Evolutionary conservation across 1,139 yeast species (phyloP), one percentile per base, ranked within the genome.

Genomic region (Saccharomyces hybrid): DNA sequence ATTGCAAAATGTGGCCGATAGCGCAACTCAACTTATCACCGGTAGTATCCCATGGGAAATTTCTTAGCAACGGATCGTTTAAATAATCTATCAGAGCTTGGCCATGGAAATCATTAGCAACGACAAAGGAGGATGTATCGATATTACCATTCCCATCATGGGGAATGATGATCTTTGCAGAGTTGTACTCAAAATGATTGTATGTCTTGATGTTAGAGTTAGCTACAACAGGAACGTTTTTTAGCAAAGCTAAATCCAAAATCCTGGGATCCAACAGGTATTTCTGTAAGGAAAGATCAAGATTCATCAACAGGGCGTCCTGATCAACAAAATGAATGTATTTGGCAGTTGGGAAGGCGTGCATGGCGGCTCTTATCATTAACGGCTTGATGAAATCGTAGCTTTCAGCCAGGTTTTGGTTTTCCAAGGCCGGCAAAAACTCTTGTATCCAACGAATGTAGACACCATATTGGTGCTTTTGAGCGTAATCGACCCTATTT

Each of bases 301-400:
- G 73, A 55, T 87, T 79, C 87, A 85, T 83, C 55, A 90, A 81
- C 54, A 87, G 69, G 0, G 88, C 80, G 62, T 84, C 84, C 65
- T 88, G 84, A 67, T 87, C 96, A 50, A 90, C 67, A 65, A 83
- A 89, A 90, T 96, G 86, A 63, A 88, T 84, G 78, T 88, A 86
- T 65, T 86, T 81, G 6, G 96, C 85, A 47, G 83, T 74, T 0
- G 97, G 97, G 73, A 88, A 88, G 0, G 95, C 91, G 69, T 81
- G 81, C 84, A 88, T 81, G 7, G 97, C 97, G 13, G 91, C 91
- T 60, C 95, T 78, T 67, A 86, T 67, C 46, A 66, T 56, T 25
- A 68, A 46, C 3, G 67, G 64, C 52, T 66, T 70, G 41, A 63
- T 57, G 48, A 52, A 62, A 19, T 68, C 68, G 51, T 63, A 62